Evolutionary conservation across 2,329 filamentous ascomycete genomes (phyloP), one percentile per base, ranked within the genome.

Genomic region (Aureobasidium sp.): DNA sequence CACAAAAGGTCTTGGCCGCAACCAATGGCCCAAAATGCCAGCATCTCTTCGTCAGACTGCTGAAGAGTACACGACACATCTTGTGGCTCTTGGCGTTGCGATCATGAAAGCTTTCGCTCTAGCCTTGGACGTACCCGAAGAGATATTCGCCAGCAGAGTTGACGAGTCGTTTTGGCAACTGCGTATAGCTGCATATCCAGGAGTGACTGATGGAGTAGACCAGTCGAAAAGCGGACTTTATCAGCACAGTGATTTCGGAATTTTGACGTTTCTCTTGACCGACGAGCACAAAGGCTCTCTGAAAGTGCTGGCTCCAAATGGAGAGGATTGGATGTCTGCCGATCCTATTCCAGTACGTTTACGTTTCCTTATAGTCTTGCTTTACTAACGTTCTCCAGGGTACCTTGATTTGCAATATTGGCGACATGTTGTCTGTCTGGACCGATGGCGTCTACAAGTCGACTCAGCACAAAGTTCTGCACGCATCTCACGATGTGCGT

Each of bases 401-500:
- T 7, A 15, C 53, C 9, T n/a, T 57, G 11, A 57, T 57, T 12
- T 57, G 53, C 14, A 68, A 64, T 22, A 58, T 64, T 9, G 62
- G 62, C 12, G 60, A 64, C n/a, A 62, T 64, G 59, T 52, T 63
- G n/a, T 45, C 44, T 35, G 42, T 29, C 42, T 63, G 50, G 56
- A 83, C 81, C 15, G 78, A 79, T 59, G 77, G 78, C 17, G 70
- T 73, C 52, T 85, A 82, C 71, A 79, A 77, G 67, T 81, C 77
- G 66, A 82, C 77, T 53, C 69, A 81, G 4, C 82, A 85, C 67
- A 74, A 81, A 8, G 82, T 85, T 29, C 78, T 84, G 65, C 84
- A 84, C 71, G 74, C 74, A 47, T 78, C 76, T 2, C 74, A 73
- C 1, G 72, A 71, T 11, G 78, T 83, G 67, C 75, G 83, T 40